Evolutionary conservation across 169 alveolate genomes (phyloP).

Genomic region (Toxoplasma gondii): DNA sequence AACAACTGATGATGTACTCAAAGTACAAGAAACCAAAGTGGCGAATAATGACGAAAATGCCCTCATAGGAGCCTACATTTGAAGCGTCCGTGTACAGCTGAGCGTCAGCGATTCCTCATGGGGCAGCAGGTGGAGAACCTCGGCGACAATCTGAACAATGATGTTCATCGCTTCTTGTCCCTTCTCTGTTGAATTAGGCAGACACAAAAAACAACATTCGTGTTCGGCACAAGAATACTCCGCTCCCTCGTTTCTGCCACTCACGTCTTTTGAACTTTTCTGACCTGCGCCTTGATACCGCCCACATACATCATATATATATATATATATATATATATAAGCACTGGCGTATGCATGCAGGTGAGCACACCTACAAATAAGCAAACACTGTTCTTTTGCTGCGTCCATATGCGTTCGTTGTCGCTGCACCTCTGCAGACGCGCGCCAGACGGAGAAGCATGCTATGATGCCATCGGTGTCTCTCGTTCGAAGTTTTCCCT

Average conservation of each 20-base stretch:
- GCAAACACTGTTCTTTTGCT: too few relatives aligned
- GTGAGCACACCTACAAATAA: background rate
- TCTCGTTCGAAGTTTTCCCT: background rate
- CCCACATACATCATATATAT: background rate
- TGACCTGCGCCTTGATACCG: too few relatives aligned
- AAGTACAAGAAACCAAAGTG: too few relatives aligned
- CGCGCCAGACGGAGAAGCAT: too few relatives aligned
- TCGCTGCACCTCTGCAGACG: too few relatives aligned
- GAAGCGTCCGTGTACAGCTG: background rate
- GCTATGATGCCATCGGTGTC: too few relatives aligned
- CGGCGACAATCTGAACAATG: background rate
- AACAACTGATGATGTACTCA: too few relatives aligned
- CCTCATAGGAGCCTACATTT: background rate
- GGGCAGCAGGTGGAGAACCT: background rate
- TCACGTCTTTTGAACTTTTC: too few relatives aligned
- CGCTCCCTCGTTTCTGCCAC: background rate
- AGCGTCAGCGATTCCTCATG: constrained; percentile 20
- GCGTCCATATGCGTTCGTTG: too few relatives aligned
- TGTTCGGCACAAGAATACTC: background rate
- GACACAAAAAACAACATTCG: background rate
- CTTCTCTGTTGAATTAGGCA: background rate
- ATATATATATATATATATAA: background rate
- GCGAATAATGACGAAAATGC: background rate
- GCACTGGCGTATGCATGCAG: background rate
- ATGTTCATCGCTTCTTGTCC: constrained; percentile 18